Evolutionary conservation across 2,329 filamentous ascomycete species (phyloP).

Genomic region (Tolypocladium tropicale): DNA sequence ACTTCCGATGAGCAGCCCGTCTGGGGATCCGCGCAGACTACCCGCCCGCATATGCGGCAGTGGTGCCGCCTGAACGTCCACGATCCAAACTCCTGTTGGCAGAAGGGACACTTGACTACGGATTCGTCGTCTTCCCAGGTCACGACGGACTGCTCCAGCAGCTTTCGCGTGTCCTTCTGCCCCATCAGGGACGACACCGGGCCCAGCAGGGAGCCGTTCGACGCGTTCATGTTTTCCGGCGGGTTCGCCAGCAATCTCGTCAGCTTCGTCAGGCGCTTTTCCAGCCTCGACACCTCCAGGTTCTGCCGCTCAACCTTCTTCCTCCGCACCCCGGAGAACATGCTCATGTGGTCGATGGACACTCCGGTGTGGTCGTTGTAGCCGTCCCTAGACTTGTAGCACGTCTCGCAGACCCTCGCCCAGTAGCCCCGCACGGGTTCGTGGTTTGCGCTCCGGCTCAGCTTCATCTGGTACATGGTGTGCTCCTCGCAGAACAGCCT

Average conservation of each 20-base stretch:
- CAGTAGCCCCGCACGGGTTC: constrained; percentile 85
- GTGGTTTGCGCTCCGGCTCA: constrained; percentile 79
- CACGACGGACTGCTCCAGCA: constrained; percentile 83
- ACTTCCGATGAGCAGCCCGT: constrained; percentile 82
- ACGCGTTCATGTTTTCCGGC: constrained; percentile 50
- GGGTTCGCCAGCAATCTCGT: constrained; percentile 73
- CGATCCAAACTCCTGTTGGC: constrained; percentile 86
- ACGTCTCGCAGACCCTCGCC: constrained; percentile 97
- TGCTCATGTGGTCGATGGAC: constrained; percentile 59
- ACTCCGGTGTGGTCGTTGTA: constrained; percentile 83
- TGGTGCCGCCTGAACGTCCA: constrained; percentile 93
- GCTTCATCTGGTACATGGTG: constrained; percentile 99
- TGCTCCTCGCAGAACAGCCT: constrained; percentile 93
- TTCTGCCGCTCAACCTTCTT: constrained; percentile 75
- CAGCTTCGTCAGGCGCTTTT: constrained; percentile 84
- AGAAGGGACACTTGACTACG: constrained; percentile 80
- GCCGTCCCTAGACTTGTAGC: constrained; percentile 90
- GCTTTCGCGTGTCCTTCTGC: constrained; percentile 66
- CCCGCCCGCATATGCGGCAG: constrained; percentile 84
- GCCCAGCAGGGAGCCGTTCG: constrained; percentile 44
- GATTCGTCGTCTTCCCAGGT: constrained; percentile 87
- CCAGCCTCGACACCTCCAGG: constrained; percentile 78
- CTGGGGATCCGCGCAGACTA: constrained; percentile 80
- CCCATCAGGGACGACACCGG: constrained; percentile 52
- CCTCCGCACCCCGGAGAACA: constrained; percentile 61